Evolutionary conservation across 225 moss, liverwort and hornwort genomes (phyloP).

Genomic region (Physcomitrium patens): DNA sequence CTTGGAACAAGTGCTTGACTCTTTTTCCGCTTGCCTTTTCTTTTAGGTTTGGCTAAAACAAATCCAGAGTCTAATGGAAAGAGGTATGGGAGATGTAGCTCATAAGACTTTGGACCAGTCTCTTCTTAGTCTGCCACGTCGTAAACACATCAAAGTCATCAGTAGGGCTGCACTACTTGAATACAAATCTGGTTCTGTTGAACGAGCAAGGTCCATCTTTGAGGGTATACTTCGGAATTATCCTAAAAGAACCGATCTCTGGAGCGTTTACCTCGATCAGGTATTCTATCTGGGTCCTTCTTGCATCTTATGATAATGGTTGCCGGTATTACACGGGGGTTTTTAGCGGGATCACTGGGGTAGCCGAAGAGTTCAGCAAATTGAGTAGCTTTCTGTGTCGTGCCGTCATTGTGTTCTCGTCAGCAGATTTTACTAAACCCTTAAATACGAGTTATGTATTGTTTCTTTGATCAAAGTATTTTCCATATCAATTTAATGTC

Average conservation of each 20-base stretch:
- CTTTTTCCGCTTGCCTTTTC: neutral
- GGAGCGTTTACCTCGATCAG: constrained; percentile 98
- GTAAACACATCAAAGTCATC: constrained; percentile 93
- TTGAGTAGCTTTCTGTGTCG: neutral
- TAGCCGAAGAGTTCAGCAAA: neutral
- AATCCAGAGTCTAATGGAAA: constrained; percentile 70
- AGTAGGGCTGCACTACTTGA: constrained; percentile 88
- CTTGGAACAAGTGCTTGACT: neutral
- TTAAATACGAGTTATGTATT: neutral
- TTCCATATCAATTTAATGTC: neutral
- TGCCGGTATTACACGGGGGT: neutral
- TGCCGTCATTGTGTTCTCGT: neutral
- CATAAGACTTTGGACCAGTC: constrained; percentile 79
- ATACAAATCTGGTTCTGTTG: constrained; percentile 84
- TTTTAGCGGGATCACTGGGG: neutral
- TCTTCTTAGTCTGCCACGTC: constrained; percentile 80
- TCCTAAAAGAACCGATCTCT: constrained; percentile 83
- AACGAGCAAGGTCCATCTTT: constrained; percentile 84
- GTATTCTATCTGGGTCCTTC: constrained; percentile 35
- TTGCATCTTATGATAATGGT: neutral
- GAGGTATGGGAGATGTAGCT: constrained; percentile 68
- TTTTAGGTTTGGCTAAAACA: constrained; percentile 85
- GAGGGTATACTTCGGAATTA: constrained; percentile 95
- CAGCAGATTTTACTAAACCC: neutral
- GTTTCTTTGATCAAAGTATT: constrained; percentile 10